Conservation (phyloP, 352 stramenopile species). For the Globisporangium orthogonon region DNA sequence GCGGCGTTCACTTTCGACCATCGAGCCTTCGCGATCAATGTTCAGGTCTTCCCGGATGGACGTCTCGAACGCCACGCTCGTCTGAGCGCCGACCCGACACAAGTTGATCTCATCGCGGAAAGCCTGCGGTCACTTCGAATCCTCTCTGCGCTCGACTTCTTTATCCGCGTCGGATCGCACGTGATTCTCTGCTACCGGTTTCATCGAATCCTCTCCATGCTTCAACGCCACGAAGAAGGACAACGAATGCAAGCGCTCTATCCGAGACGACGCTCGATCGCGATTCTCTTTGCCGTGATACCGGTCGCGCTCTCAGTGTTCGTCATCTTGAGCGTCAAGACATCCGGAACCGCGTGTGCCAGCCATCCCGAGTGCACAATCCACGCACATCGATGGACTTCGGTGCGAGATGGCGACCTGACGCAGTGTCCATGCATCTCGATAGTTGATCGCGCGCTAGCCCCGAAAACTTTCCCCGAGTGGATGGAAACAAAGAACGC, state of each 20-base stretch:
- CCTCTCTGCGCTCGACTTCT: constrained; percentile 17
- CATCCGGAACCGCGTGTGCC: constrained; percentile 2
- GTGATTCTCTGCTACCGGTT: constrained; percentile 19
- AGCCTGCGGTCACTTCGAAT: constrained; percentile 28
- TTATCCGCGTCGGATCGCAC: constrained; percentile 24
- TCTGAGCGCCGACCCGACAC: constrained; percentile 19
- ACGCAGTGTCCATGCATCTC: constrained; percentile 26
- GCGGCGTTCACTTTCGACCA: constrained; percentile 23
- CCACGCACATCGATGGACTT: constrained; percentile 6
- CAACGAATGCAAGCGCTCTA: constrained; percentile 11
- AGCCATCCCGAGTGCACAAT: constrained; percentile 10
- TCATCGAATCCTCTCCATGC: constrained; percentile 1
- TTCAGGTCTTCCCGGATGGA: constrained; percentile 14
- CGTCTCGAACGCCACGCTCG: constrained; percentile 13
- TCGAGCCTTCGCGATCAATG: constrained; percentile 16
- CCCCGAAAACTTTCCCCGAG: constrained; percentile 13
- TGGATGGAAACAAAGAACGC: constrained; percentile 17
- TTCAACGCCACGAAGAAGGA: background rate
- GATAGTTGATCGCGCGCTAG: constrained; percentile 19
- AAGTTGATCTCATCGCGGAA: constrained; percentile 20
- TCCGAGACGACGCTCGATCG: constrained; percentile 13
- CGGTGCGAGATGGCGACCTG: background rate
- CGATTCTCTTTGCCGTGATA: constrained; percentile 1
- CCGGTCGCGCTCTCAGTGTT: background rate
- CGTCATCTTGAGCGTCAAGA: constrained; percentile 6